Evolutionary conservation across 2,329 filamentous ascomycete species (phyloP).

Genomic region (Fusarium newnesense): DNA sequence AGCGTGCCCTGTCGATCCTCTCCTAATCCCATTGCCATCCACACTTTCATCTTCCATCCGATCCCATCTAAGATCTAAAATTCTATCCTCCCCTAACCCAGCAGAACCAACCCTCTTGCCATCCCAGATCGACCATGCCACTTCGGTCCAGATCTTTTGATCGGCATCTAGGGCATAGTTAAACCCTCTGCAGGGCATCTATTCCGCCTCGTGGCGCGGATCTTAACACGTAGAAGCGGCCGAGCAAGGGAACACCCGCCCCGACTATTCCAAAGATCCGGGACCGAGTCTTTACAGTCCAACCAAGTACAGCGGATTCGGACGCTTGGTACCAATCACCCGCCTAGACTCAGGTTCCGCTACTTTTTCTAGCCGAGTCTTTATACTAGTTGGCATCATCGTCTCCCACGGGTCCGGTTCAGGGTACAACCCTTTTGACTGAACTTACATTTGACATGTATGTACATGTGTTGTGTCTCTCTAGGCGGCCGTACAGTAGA

Average conservation of each 20-base stretch:
- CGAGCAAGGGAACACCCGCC: slow-evolving; percentile 21
- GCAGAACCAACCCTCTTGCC: slow-evolving; percentile 8
- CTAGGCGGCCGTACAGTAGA: neutral
- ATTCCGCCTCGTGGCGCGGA: neutral
- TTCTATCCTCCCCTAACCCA: slow-evolving; percentile 24
- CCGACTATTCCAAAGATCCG: slow-evolving; percentile 24
- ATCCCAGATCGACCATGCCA: slow-evolving; percentile 14
- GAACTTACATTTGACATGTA: neutral
- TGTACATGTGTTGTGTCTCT: neutral
- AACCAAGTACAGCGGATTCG: neutral
- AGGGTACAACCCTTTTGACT: neutral
- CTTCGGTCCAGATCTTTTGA: slow-evolving; percentile 34
- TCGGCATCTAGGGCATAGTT: slow-evolving; percentile 21
- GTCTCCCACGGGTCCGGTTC: neutral
- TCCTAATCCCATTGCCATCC: neutral
- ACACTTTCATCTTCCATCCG: slow-evolving; percentile 8
- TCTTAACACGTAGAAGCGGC: slow-evolving; percentile 2
- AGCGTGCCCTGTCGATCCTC: slow-evolving; percentile 34
- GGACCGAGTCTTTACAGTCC: slow-evolving; percentile 15
- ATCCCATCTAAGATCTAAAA: slow-evolving; percentile 20
- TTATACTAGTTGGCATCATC: slow-evolving; percentile 2
- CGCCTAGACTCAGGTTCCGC: neutral
- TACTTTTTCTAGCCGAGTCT: neutral
- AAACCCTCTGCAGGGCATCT: slow-evolving; percentile 2
- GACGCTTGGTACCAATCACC: neutral